Evolutionary conservation across 83 land plant genomes (phyloP).

Genomic region (Diphasiastrum complanatum): DNA sequence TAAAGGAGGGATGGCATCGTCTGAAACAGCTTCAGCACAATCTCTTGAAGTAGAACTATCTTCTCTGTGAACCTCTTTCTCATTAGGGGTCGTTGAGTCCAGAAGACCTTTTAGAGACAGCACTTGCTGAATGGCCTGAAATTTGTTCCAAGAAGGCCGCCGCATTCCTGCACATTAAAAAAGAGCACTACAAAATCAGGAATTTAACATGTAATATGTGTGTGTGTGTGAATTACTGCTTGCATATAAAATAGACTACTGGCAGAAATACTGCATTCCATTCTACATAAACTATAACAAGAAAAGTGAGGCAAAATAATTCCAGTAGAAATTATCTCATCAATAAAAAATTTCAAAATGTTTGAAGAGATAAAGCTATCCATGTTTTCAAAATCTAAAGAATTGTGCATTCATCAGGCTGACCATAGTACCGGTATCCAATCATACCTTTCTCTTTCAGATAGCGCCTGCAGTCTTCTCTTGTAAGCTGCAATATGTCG

Average conservation of each 20-base stretch:
- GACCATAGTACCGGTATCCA: not conserved
- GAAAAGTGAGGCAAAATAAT: not conserved
- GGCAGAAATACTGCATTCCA: not conserved
- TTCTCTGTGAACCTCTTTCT: too few relatives aligned
- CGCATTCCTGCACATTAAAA: constrained; percentile 54
- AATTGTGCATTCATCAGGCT: not conserved
- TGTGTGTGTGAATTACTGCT: too few relatives aligned
- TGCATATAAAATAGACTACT: too few relatives aligned
- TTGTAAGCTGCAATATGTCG: constrained; percentile 71
- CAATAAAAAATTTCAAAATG: not conserved
- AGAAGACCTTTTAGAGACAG: constrained; percentile 42
- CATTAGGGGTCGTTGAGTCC: too few relatives aligned
- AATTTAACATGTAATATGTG: not conserved
- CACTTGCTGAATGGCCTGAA: constrained; percentile 96
- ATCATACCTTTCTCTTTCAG: constrained; percentile 60
- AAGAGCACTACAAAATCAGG: not conserved
- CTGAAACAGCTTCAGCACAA: too few relatives aligned
- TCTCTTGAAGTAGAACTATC: too few relatives aligned
- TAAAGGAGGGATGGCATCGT: too few relatives aligned
- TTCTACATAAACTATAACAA: not conserved
- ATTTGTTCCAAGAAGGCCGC: constrained; percentile 89
- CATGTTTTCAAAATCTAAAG: not conserved
- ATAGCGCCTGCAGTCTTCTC: constrained; percentile 79
- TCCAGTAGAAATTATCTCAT: not conserved
- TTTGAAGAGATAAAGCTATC: not conserved